Conservation (phyloP, 2,329 filamentous ascomycete genomes). For the Neonectria magnoliae region DNA sequence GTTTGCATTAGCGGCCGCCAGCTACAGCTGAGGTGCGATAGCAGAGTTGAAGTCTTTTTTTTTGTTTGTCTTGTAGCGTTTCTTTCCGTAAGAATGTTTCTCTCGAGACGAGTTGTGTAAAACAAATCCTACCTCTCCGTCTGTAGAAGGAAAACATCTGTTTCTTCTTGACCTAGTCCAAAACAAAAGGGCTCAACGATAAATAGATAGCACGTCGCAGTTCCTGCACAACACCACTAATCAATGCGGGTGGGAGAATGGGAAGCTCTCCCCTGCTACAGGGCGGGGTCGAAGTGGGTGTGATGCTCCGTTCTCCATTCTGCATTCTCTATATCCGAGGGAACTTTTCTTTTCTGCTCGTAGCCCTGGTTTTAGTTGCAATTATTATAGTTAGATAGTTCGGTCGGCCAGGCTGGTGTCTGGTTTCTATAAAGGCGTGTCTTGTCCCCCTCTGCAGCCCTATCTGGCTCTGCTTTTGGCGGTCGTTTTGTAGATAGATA, state of each 20-base stretch:
- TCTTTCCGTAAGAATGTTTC: background rate
- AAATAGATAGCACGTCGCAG: too few relatives aligned
- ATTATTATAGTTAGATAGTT: background rate
- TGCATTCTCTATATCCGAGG: too few relatives aligned
- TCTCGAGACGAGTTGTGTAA: background rate
- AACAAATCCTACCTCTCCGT: background rate
- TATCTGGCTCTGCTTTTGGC: background rate
- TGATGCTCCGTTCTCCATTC: background rate
- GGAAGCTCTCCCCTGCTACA: background rate
- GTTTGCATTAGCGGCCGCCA: slow-evolving; percentile 29
- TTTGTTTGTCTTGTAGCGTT: background rate
- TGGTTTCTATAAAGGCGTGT: background rate
- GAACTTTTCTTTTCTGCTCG: background rate
- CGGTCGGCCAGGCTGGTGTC: background rate
- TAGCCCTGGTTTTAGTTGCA: slow-evolving; percentile 2
- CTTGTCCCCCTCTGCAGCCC: background rate
- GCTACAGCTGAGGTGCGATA: background rate
- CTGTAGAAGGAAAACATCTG: rapidly evolving
- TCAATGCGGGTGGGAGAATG: too few relatives aligned
- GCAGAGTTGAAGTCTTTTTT: background rate
- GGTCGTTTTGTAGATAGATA: background rate
- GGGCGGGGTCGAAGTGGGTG: slow-evolving; percentile 11
- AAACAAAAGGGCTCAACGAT: too few relatives aligned
- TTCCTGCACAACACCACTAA: too few relatives aligned
- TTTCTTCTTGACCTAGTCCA: background rate